A percentile compares a stretch with the other conserved stretches of the same genome.
Conservation (phyloP, 768 basidiomycete species). For the Podaxis rugospora region DNA sequence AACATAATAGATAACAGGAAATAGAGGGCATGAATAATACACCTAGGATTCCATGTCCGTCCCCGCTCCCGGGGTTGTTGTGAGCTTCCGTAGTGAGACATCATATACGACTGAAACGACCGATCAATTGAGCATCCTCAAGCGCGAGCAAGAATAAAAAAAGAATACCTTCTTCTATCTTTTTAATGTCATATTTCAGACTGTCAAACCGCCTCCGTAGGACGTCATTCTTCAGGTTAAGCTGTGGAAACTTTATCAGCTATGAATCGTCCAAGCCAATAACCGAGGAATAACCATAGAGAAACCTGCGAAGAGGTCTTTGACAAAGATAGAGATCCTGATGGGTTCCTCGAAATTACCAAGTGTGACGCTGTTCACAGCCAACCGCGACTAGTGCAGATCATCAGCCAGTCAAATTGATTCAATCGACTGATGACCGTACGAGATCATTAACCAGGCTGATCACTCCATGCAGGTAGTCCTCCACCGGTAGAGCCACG, state of each 20-base stretch:
- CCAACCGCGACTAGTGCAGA: conserved; percentile 59
- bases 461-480: conserved; percentile 80
- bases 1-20: not conserved
- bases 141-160: not conserved
- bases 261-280: not conserved
- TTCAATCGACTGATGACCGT: conserved; percentile 16
- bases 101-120: conserved; percentile 70
- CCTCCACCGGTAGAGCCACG: conserved; percentile 62
- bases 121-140: conserved; percentile 3
- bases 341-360: conserved; percentile 79
- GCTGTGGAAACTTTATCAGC: conserved; percentile 31
- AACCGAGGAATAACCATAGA: conserved; percentile 57
- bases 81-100: conserved; percentile 70
- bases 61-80: not conserved
- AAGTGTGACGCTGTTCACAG: conserved; percentile 78
- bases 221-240: conserved; percentile 78
- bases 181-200: conserved; percentile 84
- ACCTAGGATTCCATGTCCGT: not conserved
- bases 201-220: conserved; percentile 76
- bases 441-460: conserved; percentile 79
- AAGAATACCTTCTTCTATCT: conserved; percentile 78
- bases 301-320: conserved; percentile 80
- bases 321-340: conserved; percentile 73
- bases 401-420: not conserved
- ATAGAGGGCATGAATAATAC: not conserved